phyloP scores from a whole-genome alignment of 176 grass and related monocot genomes.

The Guadua angustifolia region DNA sequence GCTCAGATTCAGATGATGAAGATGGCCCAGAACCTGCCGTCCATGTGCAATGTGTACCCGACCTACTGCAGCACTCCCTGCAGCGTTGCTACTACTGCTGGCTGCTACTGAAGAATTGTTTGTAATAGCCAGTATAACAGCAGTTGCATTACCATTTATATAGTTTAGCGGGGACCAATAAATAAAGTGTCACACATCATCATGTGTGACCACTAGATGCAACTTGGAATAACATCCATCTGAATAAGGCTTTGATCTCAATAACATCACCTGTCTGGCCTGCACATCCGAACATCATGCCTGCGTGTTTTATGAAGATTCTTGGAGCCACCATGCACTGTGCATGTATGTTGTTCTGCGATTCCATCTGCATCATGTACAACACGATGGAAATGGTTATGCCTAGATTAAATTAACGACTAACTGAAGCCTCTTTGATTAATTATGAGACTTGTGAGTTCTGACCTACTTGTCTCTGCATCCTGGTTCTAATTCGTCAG shows the following conservation, averaged over 20 bases:
- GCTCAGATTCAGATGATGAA: neutral
- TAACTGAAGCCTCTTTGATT: neutral
- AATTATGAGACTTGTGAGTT: neutral
- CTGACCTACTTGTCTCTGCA: neutral
- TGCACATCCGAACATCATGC: neutral
- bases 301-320: neutral
- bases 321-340: too few species aligned
- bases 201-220: neutral
- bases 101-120: neutral
- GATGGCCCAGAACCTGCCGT: slow-evolving; percentile 8
- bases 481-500: neutral
- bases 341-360: neutral
- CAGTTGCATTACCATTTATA: neutral
- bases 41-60: slow-evolving; percentile 23
- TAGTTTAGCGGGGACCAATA: neutral
- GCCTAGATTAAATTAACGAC: neutral
- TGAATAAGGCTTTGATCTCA: neutral
- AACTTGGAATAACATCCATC: slow-evolving; percentile 2
- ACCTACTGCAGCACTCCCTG: neutral
- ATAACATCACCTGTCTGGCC: neutral
- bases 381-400: neutral
- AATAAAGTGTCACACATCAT: neutral
- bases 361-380: neutral
- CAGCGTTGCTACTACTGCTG: neutral
- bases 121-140: neutral